Percentiles rank a stretch among this genome's conserved stretches.
Evolutionary conservation across 2,329 filamentous ascomycete species (phyloP).

Genomic region (Ilyonectria mors-panacis): DNA sequence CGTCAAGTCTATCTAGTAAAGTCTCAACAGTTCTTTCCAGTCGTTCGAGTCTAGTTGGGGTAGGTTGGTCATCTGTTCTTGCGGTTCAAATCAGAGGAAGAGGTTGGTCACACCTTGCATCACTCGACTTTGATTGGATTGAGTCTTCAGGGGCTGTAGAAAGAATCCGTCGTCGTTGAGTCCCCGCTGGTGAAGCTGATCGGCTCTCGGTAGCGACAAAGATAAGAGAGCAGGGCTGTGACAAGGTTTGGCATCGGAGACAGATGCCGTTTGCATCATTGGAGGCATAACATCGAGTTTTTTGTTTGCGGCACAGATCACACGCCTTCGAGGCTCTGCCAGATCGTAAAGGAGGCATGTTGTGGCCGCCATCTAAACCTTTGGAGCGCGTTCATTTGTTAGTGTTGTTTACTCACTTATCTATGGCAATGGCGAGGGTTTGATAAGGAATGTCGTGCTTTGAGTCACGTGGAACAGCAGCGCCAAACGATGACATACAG

Average conservation of each 20-base stretch:
- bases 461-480: too few species aligned
- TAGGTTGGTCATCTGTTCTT: not conserved
- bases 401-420: too few species aligned
- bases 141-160: not conserved
- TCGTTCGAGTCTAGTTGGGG: constrained; percentile 30
- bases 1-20: constrained; percentile 3
- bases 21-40: not conserved
- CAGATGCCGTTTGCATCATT: constrained; percentile 30
- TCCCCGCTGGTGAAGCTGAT: not conserved
- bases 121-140: not conserved
- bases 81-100: not conserved
- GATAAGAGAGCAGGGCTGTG: constrained; percentile 41
- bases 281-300: constrained; percentile 46
- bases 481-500: too few species aligned
- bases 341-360: constrained; percentile 42
- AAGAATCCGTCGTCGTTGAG: not conserved
- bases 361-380: too few species aligned
- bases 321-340: constrained; percentile 48
- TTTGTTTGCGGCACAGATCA: constrained; percentile 44
- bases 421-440: too few species aligned
- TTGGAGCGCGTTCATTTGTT: too few species aligned
- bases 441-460: too few species aligned
- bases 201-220: not conserved
- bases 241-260: constrained; percentile 45
- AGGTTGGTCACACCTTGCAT: constrained; percentile 23